Evolutionary conservation across 345 rosid genomes (phyloP), one percentile per base, ranked within the genome.

Genomic region (Clarkia xantiana): DNA sequence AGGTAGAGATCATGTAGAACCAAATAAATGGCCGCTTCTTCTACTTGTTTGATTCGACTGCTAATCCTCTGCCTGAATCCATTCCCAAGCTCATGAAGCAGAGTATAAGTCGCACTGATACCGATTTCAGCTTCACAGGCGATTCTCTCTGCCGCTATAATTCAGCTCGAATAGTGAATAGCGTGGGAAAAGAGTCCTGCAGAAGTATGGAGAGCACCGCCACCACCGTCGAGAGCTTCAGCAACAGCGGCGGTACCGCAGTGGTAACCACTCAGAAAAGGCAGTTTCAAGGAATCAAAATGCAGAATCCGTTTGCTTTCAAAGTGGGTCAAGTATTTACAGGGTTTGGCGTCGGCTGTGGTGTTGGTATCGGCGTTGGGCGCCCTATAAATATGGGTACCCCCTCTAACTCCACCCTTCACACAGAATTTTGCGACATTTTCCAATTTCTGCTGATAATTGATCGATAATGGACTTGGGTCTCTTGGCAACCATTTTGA

Each of bases 341-440:
- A 0, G 96, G 96, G 52, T 84, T 91, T 57, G 99, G 99, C 58
- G 40, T 91, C 14, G 99, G 99, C 52, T 87, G 99, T 38, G 99
- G 96, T 29, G 61, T 82, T 64, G 99, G 95, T 53, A 84, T 91
- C 47, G 99, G 99, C 38, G 76, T 68, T 56, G 96, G 95, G 10
- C 65, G 76, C 2, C 96, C 94, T 38, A 58, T 82, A 45, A 78
- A 93, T 66, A 68, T 82, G 38, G 86, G 99, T 93, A 80, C 12
- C 22, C 34, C 40, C 50, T 16, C 18, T 10, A 39, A 16, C 40
- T 19, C 29, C 45, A 16, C 48, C 19, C 9, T 41, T 29, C 16
- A 55, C 42, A 13, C 9, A 7, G 22, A 17, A 16, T 9, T 3
- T 58, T 50, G 11, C 5, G 16, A 15, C 29, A 14, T 29, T 20